These are phyloP conservation scores for Yarrowia phangngaensis DNA, from an alignment of 805 yeast species.

Conservation along the genomic window DNA sequence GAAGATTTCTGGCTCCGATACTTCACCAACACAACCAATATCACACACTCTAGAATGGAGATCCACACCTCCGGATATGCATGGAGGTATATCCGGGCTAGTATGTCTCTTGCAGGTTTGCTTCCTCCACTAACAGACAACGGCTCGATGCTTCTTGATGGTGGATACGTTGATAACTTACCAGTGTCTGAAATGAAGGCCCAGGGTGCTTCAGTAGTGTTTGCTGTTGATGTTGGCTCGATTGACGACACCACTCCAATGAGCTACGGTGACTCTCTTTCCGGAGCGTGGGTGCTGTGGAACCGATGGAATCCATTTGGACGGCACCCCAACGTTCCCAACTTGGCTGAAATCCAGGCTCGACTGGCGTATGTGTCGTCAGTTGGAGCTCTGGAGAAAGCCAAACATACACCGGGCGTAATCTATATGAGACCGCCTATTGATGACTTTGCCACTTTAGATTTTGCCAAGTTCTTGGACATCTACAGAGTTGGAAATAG, in stretches of 20 bases:
- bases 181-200: slow-evolving; percentile 91
- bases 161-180: slow-evolving; percentile 91
- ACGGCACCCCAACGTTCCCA: slow-evolving; percentile 80
- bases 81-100: slow-evolving; percentile 93
- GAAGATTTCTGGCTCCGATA: slow-evolving; percentile 94
- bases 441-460: slow-evolving; percentile 85
- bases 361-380: slow-evolving; percentile 92
- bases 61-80: slow-evolving; percentile 88
- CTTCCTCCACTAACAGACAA: slow-evolving; percentile 79
- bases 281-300: slow-evolving; percentile 86
- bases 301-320: slow-evolving; percentile 84
- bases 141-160: slow-evolving; percentile 91
- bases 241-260: slow-evolving; percentile 86
- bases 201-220: slow-evolving; percentile 77
- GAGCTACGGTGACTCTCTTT: slow-evolving; percentile 87
- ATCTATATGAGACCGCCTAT: slow-evolving; percentile 90
- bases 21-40: slow-evolving; percentile 88
- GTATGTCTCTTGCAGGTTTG: slow-evolving; percentile 93
- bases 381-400: slow-evolving; percentile 85
- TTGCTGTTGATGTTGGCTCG: slow-evolving; percentile 96
- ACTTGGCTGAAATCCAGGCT: slow-evolving; percentile 91
- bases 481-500: slow-evolving; percentile 74
- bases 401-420: slow-evolving; percentile 80
- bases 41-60: slow-evolving; percentile 93
- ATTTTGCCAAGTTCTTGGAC: slow-evolving; percentile 87